Conservation (phyloP, 257 asterid species). For the Ballota nigra region DNA sequence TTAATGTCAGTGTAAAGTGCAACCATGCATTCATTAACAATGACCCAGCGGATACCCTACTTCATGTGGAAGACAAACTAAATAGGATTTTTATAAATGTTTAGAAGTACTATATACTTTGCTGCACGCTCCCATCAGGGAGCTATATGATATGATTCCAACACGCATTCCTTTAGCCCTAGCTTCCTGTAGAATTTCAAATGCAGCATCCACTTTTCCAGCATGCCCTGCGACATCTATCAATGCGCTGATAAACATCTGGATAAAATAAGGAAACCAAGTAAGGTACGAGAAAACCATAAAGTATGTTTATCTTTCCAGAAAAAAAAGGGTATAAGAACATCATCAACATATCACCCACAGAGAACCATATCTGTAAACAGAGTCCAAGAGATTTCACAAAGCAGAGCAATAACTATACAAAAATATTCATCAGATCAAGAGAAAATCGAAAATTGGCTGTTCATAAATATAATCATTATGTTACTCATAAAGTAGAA, state of each 20-base stretch:
- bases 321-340: background rate
- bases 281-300: slow-evolving; percentile 19
- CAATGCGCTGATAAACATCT: slow-evolving; percentile 94
- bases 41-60: slow-evolving; percentile 13
- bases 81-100: background rate
- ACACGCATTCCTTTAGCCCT: slow-evolving; percentile 68
- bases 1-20: slow-evolving; percentile 13
- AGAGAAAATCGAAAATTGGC: background rate
- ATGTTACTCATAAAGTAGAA: background rate
- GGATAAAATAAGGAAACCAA: slow-evolving; percentile 28
- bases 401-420: slow-evolving; percentile 12
- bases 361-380: slow-evolving; percentile 1
- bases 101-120: slow-evolving; percentile 54
- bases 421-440: background rate
- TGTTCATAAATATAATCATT: background rate
- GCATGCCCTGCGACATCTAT: slow-evolving; percentile 98
- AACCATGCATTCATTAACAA: background rate
- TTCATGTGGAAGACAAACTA: slow-evolving; percentile 15
- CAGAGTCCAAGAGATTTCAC: slow-evolving; percentile 1
- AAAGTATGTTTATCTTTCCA: background rate
- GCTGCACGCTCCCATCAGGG: slow-evolving; percentile 99
- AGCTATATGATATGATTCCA: slow-evolving; percentile 85
- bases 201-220: slow-evolving; percentile 89
- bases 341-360: slow-evolving; percentile 4
- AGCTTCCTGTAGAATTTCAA: slow-evolving; percentile 78